Base-by-base conservation (phyloP, 179 eudicot species). In the Vitellaria paradoxa region DNA sequence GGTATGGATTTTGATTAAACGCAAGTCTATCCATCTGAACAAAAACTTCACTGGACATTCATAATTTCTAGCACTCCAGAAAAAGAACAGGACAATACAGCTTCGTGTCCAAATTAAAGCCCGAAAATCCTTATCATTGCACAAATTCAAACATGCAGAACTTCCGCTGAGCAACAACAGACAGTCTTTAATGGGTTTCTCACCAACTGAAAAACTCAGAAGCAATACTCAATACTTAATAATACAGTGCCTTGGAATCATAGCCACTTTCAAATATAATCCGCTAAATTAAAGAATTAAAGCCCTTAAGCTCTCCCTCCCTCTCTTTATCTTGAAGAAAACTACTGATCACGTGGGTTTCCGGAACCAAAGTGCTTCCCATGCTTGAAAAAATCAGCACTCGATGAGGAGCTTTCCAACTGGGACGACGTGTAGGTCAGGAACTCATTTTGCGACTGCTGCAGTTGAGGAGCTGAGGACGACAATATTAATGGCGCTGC, bases 321-420 rank as follows among this genome's bases (percentile, higher is more conserved):
- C n/a, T 30, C 37, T 30, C 56, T 37, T 5, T 18, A 69, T 47
- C 37, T 26, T 46, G 24, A 55, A 24, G 30, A 45, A 18, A 37
- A 30, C 37, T 47, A 23, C 66, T 42, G 21, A 23, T 78, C 72
- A 78, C 24, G 57, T 52, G 10, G 55, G 63, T 70, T 77, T 59
- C 69, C 47, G 50, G 47, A 49, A 61, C 70, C 72, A 55, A 52
- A 64, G 47, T 49, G 46, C 7, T 65, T 72, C 65, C 81, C 65
- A 3, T 24, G 13, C 17, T 66, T 42, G 21, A 45, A 23, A 67
- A 30, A 10, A 57, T 76, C 55, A 26, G 65, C n/a, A 66, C 72
- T 40, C 0, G 72, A 66, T 30, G 37, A 30, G 6, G 79, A 53
- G 47, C 72, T 55, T 20, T 50, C 26, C 14, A 64, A 37, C 14